phyloP scores from a whole-genome alignment of 192 early-diverging fungal genomes.

The Diversispora eburnea region DNA sequence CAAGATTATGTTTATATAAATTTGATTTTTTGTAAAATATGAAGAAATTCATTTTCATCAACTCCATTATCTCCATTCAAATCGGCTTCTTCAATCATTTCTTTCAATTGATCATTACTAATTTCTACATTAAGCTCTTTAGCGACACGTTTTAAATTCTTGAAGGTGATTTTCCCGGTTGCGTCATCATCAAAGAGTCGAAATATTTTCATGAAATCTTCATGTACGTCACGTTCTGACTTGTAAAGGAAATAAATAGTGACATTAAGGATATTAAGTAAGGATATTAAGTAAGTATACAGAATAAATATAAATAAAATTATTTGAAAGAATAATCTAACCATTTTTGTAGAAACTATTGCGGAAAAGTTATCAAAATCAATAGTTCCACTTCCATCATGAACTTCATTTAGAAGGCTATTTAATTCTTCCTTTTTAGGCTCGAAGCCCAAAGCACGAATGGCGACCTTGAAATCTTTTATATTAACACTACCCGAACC shows the following conservation, averaged over 20 bases:
- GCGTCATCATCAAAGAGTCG: slow-evolving; percentile 73
- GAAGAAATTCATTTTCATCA: slow-evolving; percentile 61
- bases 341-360: slow-evolving; percentile 64
- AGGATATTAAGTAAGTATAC: too few relatives aligned
- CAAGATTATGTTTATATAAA: slow-evolving; percentile 8
- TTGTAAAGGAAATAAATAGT: slow-evolving; percentile 15
- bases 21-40: slow-evolving; percentile 57
- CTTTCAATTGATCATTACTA: slow-evolving; percentile 60
- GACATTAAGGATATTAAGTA: too few relatives aligned
- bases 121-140: slow-evolving; percentile 61
- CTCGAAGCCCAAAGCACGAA: slow-evolving; percentile 54
- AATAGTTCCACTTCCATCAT: slow-evolving; percentile 30
- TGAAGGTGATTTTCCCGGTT: slow-evolving; percentile 70
- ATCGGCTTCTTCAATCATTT: slow-evolving; percentile 70
- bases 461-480: slow-evolving; percentile 70
- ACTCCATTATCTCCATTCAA: slow-evolving; percentile 59
- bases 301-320: neutral
- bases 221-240: slow-evolving; percentile 61
- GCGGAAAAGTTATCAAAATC: slow-evolving; percentile 47
- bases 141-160: slow-evolving; percentile 65
- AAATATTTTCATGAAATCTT: slow-evolving; percentile 76
- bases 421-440: slow-evolving; percentile 49
- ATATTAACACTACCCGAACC: slow-evolving; percentile 55
- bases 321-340: slow-evolving; percentile 24
- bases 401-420: slow-evolving; percentile 39